Evolutionary conservation across 106 monocot species (phyloP), one percentile per base, ranked within the genome.

Genomic region (Posidonia australis): DNA sequence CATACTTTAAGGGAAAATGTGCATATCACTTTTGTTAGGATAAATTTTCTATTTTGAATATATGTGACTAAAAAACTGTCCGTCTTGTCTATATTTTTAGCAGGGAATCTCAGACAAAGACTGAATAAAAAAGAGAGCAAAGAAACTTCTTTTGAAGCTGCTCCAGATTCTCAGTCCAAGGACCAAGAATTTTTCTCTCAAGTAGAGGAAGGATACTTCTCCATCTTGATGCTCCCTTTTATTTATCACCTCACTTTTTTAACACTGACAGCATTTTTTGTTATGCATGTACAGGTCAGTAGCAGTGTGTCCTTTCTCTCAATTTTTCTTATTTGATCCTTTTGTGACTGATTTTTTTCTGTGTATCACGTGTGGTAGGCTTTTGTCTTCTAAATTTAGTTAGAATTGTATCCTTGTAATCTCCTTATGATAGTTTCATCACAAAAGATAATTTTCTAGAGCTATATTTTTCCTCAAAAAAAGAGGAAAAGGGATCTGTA

Each of bases 271-370:
- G 80, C 87, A 21, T 78, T 84, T 36, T 87, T 98, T 63, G 69
- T 98, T 36, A 98, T 98, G 90, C 87, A 98, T 61, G 96, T 90
- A 13, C 94, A 96, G 90, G 94, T 90, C 20, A 68, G 77, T 41
- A 25, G 57, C 31, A 18, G 23, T 24, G 13, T 25, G 12, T 26
- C 9, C 29, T 31, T 36, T 7, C 18, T 4, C 12, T 58, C 22
- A 10, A 22, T 7, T 54, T 63, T 36, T 61, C 10, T 13, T 44
- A 45, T 17, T 46, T 13, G 22, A 22, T 45, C 5, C 24, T 16
- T 13, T 64, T 46, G 22, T 23, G 44, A 12, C 1, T 64, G 22
- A 23, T 4, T 28, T 31, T 66, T 52, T 65, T 43, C 24, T 27
- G 16, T 26, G 26, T 6, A 57, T 25, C 23, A 57, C 2, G 26